Evolutionary conservation across 805 yeast species (phyloP).

Genomic region (Saturnispora sekii): DNA sequence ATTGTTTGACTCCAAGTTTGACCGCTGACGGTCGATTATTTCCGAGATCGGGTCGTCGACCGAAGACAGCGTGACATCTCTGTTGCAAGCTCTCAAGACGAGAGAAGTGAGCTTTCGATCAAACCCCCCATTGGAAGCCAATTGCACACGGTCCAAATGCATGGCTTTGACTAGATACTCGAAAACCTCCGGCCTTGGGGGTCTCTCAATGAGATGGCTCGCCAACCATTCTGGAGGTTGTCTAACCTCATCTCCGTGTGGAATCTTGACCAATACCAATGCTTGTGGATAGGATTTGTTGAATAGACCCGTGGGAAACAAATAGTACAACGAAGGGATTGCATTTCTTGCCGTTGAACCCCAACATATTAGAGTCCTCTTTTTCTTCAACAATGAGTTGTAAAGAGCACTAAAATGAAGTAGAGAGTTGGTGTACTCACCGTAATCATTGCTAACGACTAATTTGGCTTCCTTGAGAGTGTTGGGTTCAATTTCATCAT

Average conservation of each 20-base stretch:
- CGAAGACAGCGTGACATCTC: too few species aligned
- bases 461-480: slow-evolving; percentile 48
- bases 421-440: slow-evolving; percentile 49
- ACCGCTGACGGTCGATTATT: too few species aligned
- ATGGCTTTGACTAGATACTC: slow-evolving; percentile 19
- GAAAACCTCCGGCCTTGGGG: slow-evolving; percentile 14
- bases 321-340: slow-evolving; percentile 46
- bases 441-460: slow-evolving; percentile 55
- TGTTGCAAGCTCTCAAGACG: too few species aligned
- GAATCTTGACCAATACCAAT: slow-evolving; percentile 55
- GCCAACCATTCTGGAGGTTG: slow-evolving; percentile 38
- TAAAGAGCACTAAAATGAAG: slow-evolving; percentile 60
- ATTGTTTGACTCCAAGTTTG: too few species aligned
- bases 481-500: slow-evolving; percentile 37
- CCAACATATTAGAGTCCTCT: slow-evolving; percentile 61
- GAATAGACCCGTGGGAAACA: slow-evolving; percentile 41
- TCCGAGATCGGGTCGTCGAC: too few species aligned
- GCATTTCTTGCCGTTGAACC: slow-evolving; percentile 49
- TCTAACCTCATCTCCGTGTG: slow-evolving; percentile 70
- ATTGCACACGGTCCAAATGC: slow-evolving; percentile 9
- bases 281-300: slow-evolving; percentile 49
- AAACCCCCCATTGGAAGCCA: too few species aligned
- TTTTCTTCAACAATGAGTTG: slow-evolving; percentile 41
- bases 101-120: too few species aligned
- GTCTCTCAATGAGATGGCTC: slow-evolving; percentile 15